Conservation (phyloP, 768 basidiomycete genomes). For the Phlebiopsis gigantea region DNA sequence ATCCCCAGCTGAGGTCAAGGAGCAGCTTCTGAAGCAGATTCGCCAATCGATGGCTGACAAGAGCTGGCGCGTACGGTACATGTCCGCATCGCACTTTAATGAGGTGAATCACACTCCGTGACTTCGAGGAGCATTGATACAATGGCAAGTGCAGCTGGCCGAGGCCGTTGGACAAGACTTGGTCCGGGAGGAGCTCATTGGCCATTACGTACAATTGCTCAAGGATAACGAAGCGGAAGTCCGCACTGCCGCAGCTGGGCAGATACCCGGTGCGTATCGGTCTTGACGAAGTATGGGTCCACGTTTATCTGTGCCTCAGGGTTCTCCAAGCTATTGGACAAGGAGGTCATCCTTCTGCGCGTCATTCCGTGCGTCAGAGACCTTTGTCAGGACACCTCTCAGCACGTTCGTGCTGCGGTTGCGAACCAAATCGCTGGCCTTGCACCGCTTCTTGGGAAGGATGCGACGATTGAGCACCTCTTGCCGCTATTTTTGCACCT, state of each 20-base stretch:
- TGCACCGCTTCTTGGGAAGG: constrained; percentile 89
- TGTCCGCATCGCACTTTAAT: constrained; percentile 97
- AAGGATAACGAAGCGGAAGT: constrained; percentile 99
- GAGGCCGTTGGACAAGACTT: constrained; percentile 86
- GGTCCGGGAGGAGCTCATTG: constrained; percentile 89
- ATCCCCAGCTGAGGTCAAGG: constrained; percentile 84
- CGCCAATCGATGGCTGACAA: constrained; percentile 88
- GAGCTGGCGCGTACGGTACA: constrained; percentile 98
- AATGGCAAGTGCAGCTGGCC: constrained; percentile 55
- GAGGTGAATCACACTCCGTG: constrained; percentile 46
- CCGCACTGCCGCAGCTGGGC: constrained; percentile 90
- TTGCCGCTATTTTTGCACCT: constrained; percentile 94
- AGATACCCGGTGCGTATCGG: constrained; percentile 77
- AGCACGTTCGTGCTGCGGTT: constrained; percentile 95
- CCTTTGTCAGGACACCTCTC: constrained; percentile 87
- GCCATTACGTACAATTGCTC: constrained; percentile 86
- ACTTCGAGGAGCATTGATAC: background rate
- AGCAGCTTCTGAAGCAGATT: constrained; percentile 83
- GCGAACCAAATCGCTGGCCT: constrained; percentile 95
- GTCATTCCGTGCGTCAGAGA: constrained; percentile 95
- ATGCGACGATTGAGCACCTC: constrained; percentile 93
- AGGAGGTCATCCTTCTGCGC: constrained; percentile 88
- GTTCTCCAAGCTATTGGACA: constrained; percentile 90
- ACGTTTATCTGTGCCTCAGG: constrained; percentile 41
- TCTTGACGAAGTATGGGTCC: background rate